phyloP scores from a whole-genome alignment of 208 protist species.

The Herpetomonas samuelpessoai region DNA sequence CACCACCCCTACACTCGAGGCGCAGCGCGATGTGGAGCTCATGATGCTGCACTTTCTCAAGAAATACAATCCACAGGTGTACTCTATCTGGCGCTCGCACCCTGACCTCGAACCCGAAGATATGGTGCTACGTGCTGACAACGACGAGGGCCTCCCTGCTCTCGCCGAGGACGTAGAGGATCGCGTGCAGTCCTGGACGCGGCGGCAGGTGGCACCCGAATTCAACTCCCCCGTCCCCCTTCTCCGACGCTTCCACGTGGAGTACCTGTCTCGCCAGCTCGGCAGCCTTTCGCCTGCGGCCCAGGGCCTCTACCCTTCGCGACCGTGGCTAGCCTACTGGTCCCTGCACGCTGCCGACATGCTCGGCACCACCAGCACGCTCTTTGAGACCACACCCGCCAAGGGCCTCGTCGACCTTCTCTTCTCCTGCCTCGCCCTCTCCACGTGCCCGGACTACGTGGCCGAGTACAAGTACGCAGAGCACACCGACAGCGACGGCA shows the following conservation, averaged over 20 bases:
- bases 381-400: constrained; percentile 34
- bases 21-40: constrained; percentile 63
- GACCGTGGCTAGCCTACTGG: constrained; percentile 85
- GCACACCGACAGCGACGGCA: neutral
- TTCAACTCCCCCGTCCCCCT: constrained; percentile 8
- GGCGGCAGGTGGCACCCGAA: neutral
- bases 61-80: constrained; percentile 34
- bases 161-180: neutral
- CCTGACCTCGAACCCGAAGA: constrained; percentile 17
- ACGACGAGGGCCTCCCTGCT: neutral
- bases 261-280: constrained; percentile 29
- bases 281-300: constrained; percentile 14
- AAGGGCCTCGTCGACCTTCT: constrained; percentile 48
- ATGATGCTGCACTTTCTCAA: constrained; percentile 45
- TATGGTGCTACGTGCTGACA: constrained; percentile 1
- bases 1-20: constrained; percentile 30
- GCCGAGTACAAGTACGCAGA: neutral
- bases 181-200: neutral
- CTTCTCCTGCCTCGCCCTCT: constrained; percentile 31
- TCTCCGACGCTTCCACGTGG: constrained; percentile 23
- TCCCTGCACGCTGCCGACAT: constrained; percentile 69
- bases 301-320: constrained; percentile 46
- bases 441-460: neutral
- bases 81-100: constrained; percentile 43
- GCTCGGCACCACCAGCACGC: constrained; percentile 43